phyloP scores from a whole-genome alignment of 768 basidiomycete species.

The Roridomyces roridus region DNA sequence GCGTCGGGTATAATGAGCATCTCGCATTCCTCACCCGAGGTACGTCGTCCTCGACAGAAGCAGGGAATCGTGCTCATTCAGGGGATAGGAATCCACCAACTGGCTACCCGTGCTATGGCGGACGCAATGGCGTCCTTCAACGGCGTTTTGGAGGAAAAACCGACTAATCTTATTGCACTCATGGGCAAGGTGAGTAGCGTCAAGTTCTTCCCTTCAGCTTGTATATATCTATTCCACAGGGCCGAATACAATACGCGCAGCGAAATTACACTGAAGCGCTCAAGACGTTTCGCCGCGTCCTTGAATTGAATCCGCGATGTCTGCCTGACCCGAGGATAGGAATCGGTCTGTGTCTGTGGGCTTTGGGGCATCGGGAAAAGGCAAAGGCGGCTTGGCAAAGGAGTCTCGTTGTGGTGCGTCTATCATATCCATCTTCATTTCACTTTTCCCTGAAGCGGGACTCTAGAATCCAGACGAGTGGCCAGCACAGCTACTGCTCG shows the following conservation, averaged over 20 bases:
- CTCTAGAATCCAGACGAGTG: conserved; percentile 77
- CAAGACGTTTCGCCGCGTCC: conserved; percentile 84
- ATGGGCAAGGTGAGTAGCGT: conserved; percentile 74
- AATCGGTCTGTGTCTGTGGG: conserved; percentile 93
- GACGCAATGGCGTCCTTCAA: conserved; percentile 86
- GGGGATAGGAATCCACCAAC: conserved; percentile 82
- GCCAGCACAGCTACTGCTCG: conserved; percentile 82
- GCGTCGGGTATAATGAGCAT: conserved; percentile 60
- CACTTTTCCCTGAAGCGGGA: background rate
- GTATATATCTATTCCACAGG: no score
- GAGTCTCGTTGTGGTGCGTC: conserved; percentile 80
- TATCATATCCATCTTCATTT: background rate
- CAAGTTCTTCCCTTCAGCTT: background rate
- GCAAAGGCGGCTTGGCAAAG: conserved; percentile 93
- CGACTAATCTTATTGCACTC: conserved; percentile 87
- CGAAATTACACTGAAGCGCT: conserved; percentile 82
- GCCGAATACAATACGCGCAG: conserved; percentile 83
- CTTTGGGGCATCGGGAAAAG: conserved; percentile 80
- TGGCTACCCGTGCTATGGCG: conserved; percentile 82
- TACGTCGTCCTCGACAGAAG: conserved; percentile 31
- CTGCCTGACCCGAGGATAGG: conserved; percentile 94
- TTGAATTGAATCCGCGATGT: conserved; percentile 78
- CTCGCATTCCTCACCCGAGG: conserved; percentile 72
- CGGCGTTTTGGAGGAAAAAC: conserved; percentile 74
- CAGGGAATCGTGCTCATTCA: background rate